phyloP scores from a whole-genome alignment of 2,329 filamentous ascomycete genomes.

The Claviceps citrina region DNA sequence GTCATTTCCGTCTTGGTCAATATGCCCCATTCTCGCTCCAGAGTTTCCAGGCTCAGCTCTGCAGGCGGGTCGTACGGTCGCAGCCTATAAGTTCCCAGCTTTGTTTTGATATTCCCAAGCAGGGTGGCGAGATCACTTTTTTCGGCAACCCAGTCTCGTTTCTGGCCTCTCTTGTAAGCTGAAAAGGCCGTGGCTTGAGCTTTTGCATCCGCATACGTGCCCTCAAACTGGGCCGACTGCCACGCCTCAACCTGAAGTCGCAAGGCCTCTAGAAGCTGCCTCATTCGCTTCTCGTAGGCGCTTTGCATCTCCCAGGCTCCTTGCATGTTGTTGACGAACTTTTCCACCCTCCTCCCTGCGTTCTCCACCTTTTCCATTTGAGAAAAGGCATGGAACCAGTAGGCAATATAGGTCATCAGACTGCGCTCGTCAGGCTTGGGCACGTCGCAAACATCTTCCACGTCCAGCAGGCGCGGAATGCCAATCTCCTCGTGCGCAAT shows the following conservation, averaged over 20 bases:
- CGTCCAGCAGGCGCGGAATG: conserved; percentile 86
- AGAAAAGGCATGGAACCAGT: conserved; percentile 99
- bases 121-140: conserved; percentile 90
- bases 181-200: conserved; percentile 68
- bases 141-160: conserved; percentile 92
- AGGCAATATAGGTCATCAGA: conserved; percentile 98
- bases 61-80: conserved; percentile 79
- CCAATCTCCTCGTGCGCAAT: conserved; percentile 93
- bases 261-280: conserved; percentile 61
- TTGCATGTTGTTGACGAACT: conserved; percentile 98
- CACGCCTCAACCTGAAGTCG: conserved; percentile 58
- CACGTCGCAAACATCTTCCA: conserved; percentile 96
- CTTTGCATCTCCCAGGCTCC: conserved; percentile 99
- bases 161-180: conserved; percentile 77
- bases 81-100: conserved; percentile 84
- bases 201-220: conserved; percentile 86
- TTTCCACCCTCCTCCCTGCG: conserved; percentile 86
- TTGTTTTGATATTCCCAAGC: conserved; percentile 96
- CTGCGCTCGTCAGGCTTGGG: conserved; percentile 89
- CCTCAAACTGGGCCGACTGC: conserved; percentile 70
- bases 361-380: conserved; percentile 99
- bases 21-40: conserved; percentile 68
- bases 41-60: conserved; percentile 64
- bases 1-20: conserved; percentile 74
- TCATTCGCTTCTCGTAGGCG: conserved; percentile 83